Base-by-base conservation (phyloP, 2,329 filamentous ascomycete species). In the Apiospora koreana region DNA sequence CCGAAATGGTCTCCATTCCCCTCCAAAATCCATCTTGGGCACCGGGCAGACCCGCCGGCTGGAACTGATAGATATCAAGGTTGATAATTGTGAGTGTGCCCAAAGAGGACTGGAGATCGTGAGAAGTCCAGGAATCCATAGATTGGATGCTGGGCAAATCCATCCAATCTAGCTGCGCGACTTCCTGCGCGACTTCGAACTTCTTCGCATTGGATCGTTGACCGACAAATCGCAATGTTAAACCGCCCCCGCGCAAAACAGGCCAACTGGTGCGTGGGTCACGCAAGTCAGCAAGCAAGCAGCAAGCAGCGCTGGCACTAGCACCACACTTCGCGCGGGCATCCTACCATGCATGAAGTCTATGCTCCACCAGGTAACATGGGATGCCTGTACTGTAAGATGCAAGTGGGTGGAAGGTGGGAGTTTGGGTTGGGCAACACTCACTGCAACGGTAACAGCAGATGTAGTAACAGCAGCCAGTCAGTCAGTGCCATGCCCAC, bases 191-290 rank as follows among this genome's bases (percentile, higher is more conserved):
- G 41, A 43, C 41, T 43, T 43, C 41, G 12, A 16, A 16, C 1
- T 43, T 3, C 16, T 12, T 16, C 41, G 14, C 41, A 43, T 43
- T 12, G 5, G 9, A 18, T 54, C 21, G 50, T 31, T 58, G 50
- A 58, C 50, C 50, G 50, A 58, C 50, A 58, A 58, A 58, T 58
- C 50, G 50, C 16, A 58, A 58, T 58, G 50, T 58, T 58, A 58
- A 50, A 58, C 12, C 28, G 28, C 8, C 50, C 50, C 50, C 50
- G 48, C 50, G 50, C 50, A 31, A 58, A 25, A n/a, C n/a, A n/a
- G 18, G 50, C 50, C 50, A 58, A 31, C 50, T 58, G 50, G 50
- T 58, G 50, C 50, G 50, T 58, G 50, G 50, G 50, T 21, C 28
- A 16, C n/a, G n/a, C n/a, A n/a, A n/a, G n/a, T n/a, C n/a, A n/a